Evolutionary conservation across 2,329 filamentous ascomycete species (phyloP), one percentile per base, ranked within the genome.

Genomic region (Mycosphaerella arachidis): DNA sequence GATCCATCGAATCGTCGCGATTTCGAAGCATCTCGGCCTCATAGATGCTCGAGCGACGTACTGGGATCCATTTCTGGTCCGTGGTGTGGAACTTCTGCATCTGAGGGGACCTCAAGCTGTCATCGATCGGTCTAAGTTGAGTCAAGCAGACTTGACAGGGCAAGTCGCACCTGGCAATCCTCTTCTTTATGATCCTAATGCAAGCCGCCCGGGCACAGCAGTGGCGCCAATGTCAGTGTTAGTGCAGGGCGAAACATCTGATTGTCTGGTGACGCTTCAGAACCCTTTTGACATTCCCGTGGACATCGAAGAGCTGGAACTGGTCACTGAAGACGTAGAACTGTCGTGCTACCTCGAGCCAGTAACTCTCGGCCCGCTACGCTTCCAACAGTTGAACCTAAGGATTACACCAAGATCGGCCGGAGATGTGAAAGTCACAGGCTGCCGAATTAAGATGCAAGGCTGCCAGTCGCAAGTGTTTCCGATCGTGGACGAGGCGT

Each of bases 211-310:
- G 55, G 81, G 82, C 27, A 78, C 78, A 18, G 79, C 81, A 1
- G 79, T 81, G 1, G 86, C 62, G 33, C 61, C 67, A 12, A 69
- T 92, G 60, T 82, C 82, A 59, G 83, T 91, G 0, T 79, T 97
- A 31, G 90, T 97, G 20, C 86, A 90, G 4, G 87, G 86, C 16
- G 92, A 97, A 73, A 77, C 84, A 59, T 87, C 90, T 1, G 86
- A 83, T 4, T 96, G 97, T 74, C 84, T 84, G 66, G 82, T 97
- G 31, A 92, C 89, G 1, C 79, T 99, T 18, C 94, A 97, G 71
- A 99, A 99, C 68, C 91, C 92, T 0, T 97, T 92, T 67, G 93
- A 97, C 61, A 88, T 97, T 65, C 91, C 97, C 63, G 78, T 99
- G 4, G 91, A 96, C 57, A 86, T 99, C 35, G 92, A 97, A 71